A percentile compares a stretch with the other conserved stretches of the same genome.
These are phyloP conservation scores for Aureobasidium lini DNA, from an alignment of 2,329 filamentous ascomycete species.

Conservation along the genomic window DNA sequence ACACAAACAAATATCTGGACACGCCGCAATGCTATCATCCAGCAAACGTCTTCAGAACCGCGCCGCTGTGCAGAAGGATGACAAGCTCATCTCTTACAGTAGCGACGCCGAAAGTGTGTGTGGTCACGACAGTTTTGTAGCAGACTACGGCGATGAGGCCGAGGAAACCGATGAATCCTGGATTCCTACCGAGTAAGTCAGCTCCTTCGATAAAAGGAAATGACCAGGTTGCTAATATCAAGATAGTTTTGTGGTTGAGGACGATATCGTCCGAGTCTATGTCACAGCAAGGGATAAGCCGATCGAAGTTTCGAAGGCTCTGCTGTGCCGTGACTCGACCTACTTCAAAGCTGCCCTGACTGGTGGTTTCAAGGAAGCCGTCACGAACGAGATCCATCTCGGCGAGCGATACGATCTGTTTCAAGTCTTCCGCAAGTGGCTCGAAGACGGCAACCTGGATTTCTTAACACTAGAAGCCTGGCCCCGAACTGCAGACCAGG, in stretches of 20 bases:
- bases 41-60: too few species aligned
- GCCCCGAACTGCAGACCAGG: neutral
- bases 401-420: neutral
- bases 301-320: neutral
- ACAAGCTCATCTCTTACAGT: too few species aligned
- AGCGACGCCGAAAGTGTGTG: too few species aligned
- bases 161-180: too few species aligned
- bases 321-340: neutral
- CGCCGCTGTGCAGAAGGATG: too few species aligned
- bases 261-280: neutral
- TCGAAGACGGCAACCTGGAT: neutral
- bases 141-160: too few species aligned
- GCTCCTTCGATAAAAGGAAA: too few species aligned
- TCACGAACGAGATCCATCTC: neutral
- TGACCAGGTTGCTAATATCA: neutral
- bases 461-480: neutral
- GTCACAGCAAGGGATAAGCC: neutral
- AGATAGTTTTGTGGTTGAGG: neutral
- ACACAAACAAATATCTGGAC: too few species aligned
- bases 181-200: too few species aligned
- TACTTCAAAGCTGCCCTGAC: neutral
- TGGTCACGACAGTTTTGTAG: too few species aligned
- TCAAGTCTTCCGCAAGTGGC: neutral
- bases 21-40: too few species aligned
- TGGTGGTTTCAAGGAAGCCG: neutral